Percentiles rank a stretch among this genome's conserved stretches.
Conservation (phyloP, 495 filamentous ascomycete genomes). For the Podospora anserina region DNA sequence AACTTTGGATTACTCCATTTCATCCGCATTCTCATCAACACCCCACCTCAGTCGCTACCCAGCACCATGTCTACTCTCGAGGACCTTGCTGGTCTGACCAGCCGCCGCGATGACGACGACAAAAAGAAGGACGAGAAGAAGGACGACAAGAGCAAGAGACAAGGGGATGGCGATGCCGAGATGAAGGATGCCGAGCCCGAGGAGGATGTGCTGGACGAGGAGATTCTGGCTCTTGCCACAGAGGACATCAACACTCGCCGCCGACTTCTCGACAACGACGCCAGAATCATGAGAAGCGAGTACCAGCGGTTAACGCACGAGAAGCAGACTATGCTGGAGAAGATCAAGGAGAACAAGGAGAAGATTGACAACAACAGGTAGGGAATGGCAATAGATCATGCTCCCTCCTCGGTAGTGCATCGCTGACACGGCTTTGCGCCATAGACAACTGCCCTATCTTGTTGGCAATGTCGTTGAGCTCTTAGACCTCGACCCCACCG, state of each 20-base stretch:
- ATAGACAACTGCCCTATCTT: constrained; percentile 93
- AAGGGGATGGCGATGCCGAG: constrained; percentile 74
- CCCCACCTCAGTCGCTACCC: constrained; percentile 7
- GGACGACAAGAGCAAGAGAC: constrained; percentile 61
- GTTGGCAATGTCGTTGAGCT: constrained; percentile 98
- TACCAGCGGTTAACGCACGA: constrained; percentile 91
- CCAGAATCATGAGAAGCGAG: constrained; percentile 98
- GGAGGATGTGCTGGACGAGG: constrained; percentile 79
- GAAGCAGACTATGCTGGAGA: constrained; percentile 90
- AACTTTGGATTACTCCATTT: background rate
- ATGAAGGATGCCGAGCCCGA: constrained; percentile 78
- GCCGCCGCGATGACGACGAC: constrained; percentile 70
- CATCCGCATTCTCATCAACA: background rate
- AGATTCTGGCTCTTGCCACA: constrained; percentile 86
- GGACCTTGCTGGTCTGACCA: constrained; percentile 46
- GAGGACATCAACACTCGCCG: constrained; percentile 85
- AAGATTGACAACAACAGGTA: constrained; percentile 99
- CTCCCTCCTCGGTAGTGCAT: background rate
- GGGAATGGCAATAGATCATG: constrained; percentile 18
- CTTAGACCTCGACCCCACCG: constrained; percentile 92
- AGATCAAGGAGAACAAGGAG: constrained; percentile 97
- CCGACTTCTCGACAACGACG: constrained; percentile 92
- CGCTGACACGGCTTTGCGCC: constrained; percentile 21
- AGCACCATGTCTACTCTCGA: constrained; percentile 41
- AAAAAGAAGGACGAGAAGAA: constrained; percentile 72